Percentiles rank a stretch among this genome's conserved stretches.
Conservation (phyloP, 2,329 filamentous ascomycete species). For the Kalmusia sp. region DNA sequence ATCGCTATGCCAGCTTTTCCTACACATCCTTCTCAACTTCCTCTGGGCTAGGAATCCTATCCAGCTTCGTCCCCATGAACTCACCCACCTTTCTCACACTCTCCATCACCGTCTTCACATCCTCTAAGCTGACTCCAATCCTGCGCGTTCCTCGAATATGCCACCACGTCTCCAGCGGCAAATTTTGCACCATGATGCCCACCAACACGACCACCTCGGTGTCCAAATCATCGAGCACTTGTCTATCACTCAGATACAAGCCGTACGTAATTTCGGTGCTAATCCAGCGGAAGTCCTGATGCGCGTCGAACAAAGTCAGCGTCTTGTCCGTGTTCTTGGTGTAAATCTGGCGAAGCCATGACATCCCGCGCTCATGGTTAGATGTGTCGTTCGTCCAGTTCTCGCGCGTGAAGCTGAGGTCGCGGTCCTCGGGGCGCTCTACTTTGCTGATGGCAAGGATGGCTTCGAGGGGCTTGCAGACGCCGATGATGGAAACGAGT, state of each 20-base stretch:
- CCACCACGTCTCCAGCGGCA: conserved; percentile 59
- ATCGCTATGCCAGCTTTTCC: not conserved
- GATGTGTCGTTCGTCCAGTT: conserved; percentile 62
- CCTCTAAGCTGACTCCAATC: conserved; percentile 52
- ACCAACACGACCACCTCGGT: conserved; percentile 61
- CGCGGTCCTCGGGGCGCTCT: conserved; percentile 63
- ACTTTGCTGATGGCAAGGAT: conserved; percentile 60
- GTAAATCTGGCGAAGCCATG: conserved; percentile 65
- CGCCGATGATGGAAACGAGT: conserved; percentile 60
- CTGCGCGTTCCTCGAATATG: conserved; percentile 58
- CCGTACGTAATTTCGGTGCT: conserved; percentile 58
- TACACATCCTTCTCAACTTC: conserved; percentile 24
- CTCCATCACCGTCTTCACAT: conserved; percentile 49
- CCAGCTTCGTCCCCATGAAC: conserved; percentile 21
- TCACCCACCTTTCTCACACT: conserved; percentile 28
- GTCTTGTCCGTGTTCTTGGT: conserved; percentile 50
- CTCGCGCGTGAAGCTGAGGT: conserved; percentile 56
- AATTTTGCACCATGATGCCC: conserved; percentile 64
- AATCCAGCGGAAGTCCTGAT: conserved; percentile 26
- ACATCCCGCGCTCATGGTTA: conserved; percentile 59
- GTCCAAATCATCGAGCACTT: conserved; percentile 59
- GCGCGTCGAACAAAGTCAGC: conserved; percentile 22
- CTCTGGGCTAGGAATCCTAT: conserved; percentile 20
- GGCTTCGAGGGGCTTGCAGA: conserved; percentile 67
- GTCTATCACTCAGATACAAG: conserved; percentile 61